A percentile compares a stretch with the other conserved stretches of the same genome.
Conservation (phyloP, 805 yeast species). For the Teunomyces aglyptinius region DNA sequence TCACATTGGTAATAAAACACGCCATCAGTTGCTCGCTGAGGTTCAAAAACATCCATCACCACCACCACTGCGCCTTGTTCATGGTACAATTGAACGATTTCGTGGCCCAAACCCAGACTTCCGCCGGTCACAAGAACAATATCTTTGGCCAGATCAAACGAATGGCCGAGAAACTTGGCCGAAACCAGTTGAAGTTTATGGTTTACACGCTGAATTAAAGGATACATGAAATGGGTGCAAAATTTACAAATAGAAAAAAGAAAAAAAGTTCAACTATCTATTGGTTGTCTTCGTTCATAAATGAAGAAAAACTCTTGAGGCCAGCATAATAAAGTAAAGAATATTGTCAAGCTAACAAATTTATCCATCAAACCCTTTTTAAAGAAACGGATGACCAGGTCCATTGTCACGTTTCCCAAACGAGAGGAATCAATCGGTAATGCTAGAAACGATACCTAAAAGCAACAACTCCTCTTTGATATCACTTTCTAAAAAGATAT, state of each 20-base stretch:
- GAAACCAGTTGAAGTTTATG: slow-evolving; percentile 27
- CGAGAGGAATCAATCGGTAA: no score
- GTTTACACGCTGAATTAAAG: not conserved
- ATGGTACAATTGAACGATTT: slow-evolving; percentile 49
- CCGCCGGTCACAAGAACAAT: slow-evolving; percentile 85
- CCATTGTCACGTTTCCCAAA: no score
- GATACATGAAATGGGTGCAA: slow-evolving; percentile 3
- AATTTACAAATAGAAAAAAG: not conserved
- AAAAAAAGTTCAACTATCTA: not conserved
- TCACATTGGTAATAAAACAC: slow-evolving; percentile 68
- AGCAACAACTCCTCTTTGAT: no score
- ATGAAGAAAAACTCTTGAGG: no score
- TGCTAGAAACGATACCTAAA: no score
- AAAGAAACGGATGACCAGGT: no score
- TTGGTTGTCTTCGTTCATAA: no score
- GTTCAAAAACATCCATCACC: slow-evolving; percentile 57
- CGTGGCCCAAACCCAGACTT: slow-evolving; percentile 70
- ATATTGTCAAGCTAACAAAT: no score
- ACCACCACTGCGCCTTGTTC: slow-evolving; percentile 50
- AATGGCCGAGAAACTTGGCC: slow-evolving; percentile 47
- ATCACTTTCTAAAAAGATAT: no score
- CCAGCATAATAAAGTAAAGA: no score
- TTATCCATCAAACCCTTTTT: no score
- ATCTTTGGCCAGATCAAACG: slow-evolving; percentile 54
- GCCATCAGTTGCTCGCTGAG: slow-evolving; percentile 28